Conservation (phyloP, 768 basidiomycete genomes). For the Naematelia aurantialba region DNA sequence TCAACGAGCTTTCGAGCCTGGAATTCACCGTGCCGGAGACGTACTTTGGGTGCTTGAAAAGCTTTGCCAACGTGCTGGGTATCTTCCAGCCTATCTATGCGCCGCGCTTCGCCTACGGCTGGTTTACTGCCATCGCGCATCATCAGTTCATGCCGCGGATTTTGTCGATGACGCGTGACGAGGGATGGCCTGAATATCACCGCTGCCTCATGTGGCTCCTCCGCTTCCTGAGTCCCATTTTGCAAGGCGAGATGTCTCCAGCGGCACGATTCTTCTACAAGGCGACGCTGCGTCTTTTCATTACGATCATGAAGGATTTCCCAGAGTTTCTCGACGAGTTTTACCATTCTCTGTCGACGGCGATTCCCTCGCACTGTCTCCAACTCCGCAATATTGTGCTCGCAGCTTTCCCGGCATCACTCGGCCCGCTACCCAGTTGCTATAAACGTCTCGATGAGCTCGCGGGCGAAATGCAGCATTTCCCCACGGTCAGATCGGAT, state of each 20-base stretch:
- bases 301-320: constrained; percentile 96
- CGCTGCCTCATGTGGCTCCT: constrained; percentile 87
- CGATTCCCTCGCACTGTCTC: constrained; percentile 84
- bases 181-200: constrained; percentile 97
- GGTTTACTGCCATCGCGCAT: constrained; percentile 95
- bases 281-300: constrained; percentile 79
- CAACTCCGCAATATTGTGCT: constrained; percentile 96
- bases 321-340: constrained; percentile 97
- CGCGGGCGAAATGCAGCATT: constrained; percentile 84
- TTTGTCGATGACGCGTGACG: constrained; percentile 77
- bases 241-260: constrained; percentile 68
- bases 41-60: constrained; percentile 70
- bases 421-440: constrained; percentile 61
- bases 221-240: constrained; percentile 88
- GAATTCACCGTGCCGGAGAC: constrained; percentile 80
- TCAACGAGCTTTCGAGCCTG: constrained; percentile 84
- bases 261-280: constrained; percentile 84
- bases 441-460: constrained; percentile 53
- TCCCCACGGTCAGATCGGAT: constrained; percentile 87
- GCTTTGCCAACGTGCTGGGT: constrained; percentile 90
- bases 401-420: constrained; percentile 73
- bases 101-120: constrained; percentile 96
- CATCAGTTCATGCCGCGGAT: constrained; percentile 96
- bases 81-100: constrained; percentile 94
- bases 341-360: constrained; percentile 92